Evolutionary conservation across 768 basidiomycete genomes (phyloP).

Genomic region (Calocybe cyanea): DNA sequence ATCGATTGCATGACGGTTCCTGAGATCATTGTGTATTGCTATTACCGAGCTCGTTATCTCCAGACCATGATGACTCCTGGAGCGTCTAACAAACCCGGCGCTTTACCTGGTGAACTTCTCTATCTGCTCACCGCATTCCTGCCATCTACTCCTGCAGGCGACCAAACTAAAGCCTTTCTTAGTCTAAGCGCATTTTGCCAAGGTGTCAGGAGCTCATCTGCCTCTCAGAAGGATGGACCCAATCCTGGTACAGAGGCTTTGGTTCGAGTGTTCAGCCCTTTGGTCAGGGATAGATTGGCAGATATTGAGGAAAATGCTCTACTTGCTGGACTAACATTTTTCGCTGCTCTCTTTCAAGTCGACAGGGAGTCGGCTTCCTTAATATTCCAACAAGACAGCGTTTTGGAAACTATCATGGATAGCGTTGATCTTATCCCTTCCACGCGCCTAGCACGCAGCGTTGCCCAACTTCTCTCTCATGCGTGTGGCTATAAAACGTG

Average conservation of each 20-base stretch:
- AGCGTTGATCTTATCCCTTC: constrained; percentile 61
- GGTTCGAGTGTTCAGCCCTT: constrained; percentile 45
- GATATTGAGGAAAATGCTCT: constrained; percentile 53
- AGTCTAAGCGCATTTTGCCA: constrained; percentile 67
- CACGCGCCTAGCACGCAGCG: constrained; percentile 45
- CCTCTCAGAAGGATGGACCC: constrained; percentile 31
- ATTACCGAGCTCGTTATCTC: too few species aligned
- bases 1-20: background rate
- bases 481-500: constrained; percentile 74
- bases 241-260: constrained; percentile 50
- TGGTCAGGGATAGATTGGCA: constrained; percentile 45
- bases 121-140: constrained; percentile 49
- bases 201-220: constrained; percentile 39
- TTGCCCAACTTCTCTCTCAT: constrained; percentile 73
- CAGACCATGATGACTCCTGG: constrained; percentile 14
- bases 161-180: constrained; percentile 68
- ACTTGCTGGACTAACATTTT: constrained; percentile 57
- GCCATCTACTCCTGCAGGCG: constrained; percentile 37
- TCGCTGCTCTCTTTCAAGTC: constrained; percentile 83
- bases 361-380: constrained; percentile 63
- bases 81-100: constrained; percentile 25
- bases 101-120: constrained; percentile 53
- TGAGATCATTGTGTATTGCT: too few species aligned
- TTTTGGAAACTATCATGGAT: constrained; percentile 64
- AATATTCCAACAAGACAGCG: constrained; percentile 62